Evolutionary conservation across 805 yeast species (phyloP).

Genomic region (Ogataea pini): DNA sequence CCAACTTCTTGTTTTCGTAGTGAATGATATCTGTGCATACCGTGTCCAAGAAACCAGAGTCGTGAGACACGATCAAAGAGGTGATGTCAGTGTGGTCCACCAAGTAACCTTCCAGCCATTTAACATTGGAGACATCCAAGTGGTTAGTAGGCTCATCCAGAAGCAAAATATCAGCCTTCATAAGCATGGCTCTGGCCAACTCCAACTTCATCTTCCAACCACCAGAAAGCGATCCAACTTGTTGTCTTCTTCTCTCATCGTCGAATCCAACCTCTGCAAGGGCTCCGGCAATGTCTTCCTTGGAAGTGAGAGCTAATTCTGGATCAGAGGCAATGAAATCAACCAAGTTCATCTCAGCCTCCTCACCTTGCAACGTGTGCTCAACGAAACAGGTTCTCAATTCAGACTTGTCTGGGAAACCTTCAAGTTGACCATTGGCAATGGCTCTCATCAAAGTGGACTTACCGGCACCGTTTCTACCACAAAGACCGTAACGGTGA

Average conservation of each 20-base stretch:
- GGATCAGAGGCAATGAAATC: slow-evolving; percentile 88
- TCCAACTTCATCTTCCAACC: slow-evolving; percentile 99
- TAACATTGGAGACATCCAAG: slow-evolving; percentile 89
- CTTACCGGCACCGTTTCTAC: slow-evolving; percentile 98
- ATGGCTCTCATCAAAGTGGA: slow-evolving; percentile 96
- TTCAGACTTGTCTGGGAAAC: slow-evolving; percentile 88
- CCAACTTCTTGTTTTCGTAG: slow-evolving; percentile 92
- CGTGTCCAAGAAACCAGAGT: slow-evolving; percentile 91
- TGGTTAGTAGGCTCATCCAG: slow-evolving; percentile 99
- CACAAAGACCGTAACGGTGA: slow-evolving; percentile 96
- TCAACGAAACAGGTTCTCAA: slow-evolving; percentile 95
- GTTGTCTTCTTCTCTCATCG: slow-evolving; percentile 83
- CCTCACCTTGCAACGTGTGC: slow-evolving; percentile 93
- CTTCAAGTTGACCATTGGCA: slow-evolving; percentile 94
- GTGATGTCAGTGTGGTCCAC: slow-evolving; percentile 83
- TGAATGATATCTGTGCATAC: slow-evolving; percentile 97
- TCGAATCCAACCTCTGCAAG: slow-evolving; percentile 87
- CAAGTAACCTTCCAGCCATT: slow-evolving; percentile 91
- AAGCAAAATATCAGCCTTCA: slow-evolving; percentile 92
- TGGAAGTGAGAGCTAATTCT: slow-evolving; percentile 63
- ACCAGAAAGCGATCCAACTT: slow-evolving; percentile 93
- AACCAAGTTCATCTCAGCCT: slow-evolving; percentile 87
- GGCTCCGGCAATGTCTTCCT: slow-evolving; percentile 73
- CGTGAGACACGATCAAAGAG: slow-evolving; percentile 95
- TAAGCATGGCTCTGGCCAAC: slow-evolving; percentile 97